Percentiles rank a stretch among this genome's conserved stretches.
These are phyloP conservation scores for Eucalyptus cloeziana DNA, from an alignment of 345 rosid genomes.

Conservation along the genomic window DNA sequence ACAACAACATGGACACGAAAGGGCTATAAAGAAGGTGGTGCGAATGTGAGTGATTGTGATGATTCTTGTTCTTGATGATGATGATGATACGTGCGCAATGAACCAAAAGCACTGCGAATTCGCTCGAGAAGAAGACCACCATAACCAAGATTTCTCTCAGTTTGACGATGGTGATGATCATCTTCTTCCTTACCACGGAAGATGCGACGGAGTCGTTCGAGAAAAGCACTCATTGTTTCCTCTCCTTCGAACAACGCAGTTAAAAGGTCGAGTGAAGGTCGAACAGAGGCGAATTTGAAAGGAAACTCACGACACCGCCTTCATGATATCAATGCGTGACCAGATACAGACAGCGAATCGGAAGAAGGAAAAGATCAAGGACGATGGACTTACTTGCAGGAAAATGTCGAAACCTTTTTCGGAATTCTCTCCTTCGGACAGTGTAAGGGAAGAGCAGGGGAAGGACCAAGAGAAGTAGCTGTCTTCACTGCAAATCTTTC, in stretches of 20 bases:
- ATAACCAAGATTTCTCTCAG: neutral
- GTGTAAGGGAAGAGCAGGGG: neutral
- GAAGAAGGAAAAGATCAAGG: neutral
- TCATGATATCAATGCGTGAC: too few relatives aligned
- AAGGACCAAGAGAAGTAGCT: neutral
- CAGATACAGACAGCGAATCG: neutral
- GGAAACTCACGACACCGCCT: neutral
- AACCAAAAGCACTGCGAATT: neutral
- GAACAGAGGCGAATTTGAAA: neutral
- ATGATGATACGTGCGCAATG: neutral
- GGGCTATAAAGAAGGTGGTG: neutral
- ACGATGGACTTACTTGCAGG: neutral
- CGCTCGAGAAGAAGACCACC: neutral
- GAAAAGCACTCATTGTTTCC: neutral
- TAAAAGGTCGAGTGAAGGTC: neutral
- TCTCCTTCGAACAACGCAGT: neutral
- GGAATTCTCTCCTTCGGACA: neutral
- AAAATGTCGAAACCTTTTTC: neutral
- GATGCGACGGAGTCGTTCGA: neutral
- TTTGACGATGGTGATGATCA: neutral
- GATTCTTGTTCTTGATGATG: neutral
- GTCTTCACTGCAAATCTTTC: neutral
- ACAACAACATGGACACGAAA: neutral
- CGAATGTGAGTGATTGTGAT: neutral
- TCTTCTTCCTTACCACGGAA: neutral